Evolutionary conservation across 208 protist species (phyloP), one percentile per base, ranked within the genome.

Genomic region (Acanthamoeba pearcei): DNA sequence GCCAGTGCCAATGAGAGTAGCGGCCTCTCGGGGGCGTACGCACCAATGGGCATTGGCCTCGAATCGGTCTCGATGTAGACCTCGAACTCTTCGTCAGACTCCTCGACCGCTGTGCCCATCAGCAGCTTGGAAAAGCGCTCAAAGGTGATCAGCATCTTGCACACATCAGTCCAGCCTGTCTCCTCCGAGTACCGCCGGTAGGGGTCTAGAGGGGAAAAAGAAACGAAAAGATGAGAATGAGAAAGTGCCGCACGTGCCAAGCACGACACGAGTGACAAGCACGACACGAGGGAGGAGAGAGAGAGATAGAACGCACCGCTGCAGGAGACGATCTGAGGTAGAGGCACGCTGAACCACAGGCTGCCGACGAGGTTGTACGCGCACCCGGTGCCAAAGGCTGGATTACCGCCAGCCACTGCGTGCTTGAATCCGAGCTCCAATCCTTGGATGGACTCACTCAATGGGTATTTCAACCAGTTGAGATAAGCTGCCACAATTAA

Each of bases 381-480:
- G 53, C 80, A 88, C 6, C 80, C 80, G 51, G 80, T 88, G 13
- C 80, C 80, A 46, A 88, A 88, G n/a, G 80, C 80, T n/a, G 80
- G 80, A 64, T 88, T 88, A 51, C 80, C 80, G 49, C 80, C 88
- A 0, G 60, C 88, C 22, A 93, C 88, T 13, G 66, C 60, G n/a
- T 93, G 64, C 66, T 93, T 93, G 66, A 93, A 93, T 19, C 64
- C 66, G 10, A 76, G 53, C 42, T 93, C 66, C 51, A 93, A 15
- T 3, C 88, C 88, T 42, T 93, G 64, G 4, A 78, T 46, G 13
- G 88, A 93, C 32, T 80, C 88, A 3, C 29, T 19, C 88, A 93
- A 13, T 6, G 60, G 88, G 17, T 93, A 64, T 51, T 42, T n/a
- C 5, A 88, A 22, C 80, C 80, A 88, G 51, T 88, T 88, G 51